phyloP scores from a whole-genome alignment of 2,329 filamentous ascomycete genomes.

The Teratosphaeria gauchensis region DNA sequence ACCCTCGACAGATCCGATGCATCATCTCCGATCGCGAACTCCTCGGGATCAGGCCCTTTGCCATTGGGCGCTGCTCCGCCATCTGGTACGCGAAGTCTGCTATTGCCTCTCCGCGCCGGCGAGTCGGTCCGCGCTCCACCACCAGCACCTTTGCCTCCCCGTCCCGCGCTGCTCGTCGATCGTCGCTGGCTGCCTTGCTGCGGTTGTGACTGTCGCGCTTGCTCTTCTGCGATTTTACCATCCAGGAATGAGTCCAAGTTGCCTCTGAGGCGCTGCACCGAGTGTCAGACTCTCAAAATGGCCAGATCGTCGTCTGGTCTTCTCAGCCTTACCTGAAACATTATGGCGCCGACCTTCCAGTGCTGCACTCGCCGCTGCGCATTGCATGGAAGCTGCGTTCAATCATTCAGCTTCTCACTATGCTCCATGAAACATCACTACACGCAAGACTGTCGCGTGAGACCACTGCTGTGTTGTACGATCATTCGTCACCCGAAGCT shows the following conservation, averaged over 20 bases:
- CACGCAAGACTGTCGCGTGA: background rate
- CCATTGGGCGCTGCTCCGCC: slow-evolving; percentile 5
- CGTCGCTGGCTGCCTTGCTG: slow-evolving; percentile 33
- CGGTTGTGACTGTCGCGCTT: slow-evolving; percentile 57
- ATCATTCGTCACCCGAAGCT: background rate
- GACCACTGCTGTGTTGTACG: background rate
- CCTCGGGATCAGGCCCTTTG: slow-evolving; percentile 66
- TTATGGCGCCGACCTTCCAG: slow-evolving; percentile 13
- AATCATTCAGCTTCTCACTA: background rate
- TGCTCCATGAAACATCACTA: background rate
- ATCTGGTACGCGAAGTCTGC: slow-evolving; percentile 17
- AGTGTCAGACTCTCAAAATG: background rate
- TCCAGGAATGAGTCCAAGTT: slow-evolving; percentile 29
- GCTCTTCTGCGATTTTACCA: slow-evolving; percentile 76
- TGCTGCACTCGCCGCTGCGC: background rate
- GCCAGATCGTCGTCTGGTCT: background rate
- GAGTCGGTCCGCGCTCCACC: slow-evolving; percentile 28
- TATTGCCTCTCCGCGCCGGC: slow-evolving; percentile 16
- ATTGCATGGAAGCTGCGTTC: slow-evolving; percentile 2
- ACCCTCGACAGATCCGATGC: slow-evolving; percentile 53
- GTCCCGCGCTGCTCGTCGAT: slow-evolving; percentile 22
- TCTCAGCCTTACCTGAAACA: slow-evolving; percentile 11
- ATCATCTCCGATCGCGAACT: slow-evolving; percentile 80
- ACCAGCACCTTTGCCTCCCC: slow-evolving; percentile 30
- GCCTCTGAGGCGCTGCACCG: slow-evolving; percentile 24